phyloP scores from a whole-genome alignment of 208 protist genomes.

The Wallacemonas collosoma region DNA sequence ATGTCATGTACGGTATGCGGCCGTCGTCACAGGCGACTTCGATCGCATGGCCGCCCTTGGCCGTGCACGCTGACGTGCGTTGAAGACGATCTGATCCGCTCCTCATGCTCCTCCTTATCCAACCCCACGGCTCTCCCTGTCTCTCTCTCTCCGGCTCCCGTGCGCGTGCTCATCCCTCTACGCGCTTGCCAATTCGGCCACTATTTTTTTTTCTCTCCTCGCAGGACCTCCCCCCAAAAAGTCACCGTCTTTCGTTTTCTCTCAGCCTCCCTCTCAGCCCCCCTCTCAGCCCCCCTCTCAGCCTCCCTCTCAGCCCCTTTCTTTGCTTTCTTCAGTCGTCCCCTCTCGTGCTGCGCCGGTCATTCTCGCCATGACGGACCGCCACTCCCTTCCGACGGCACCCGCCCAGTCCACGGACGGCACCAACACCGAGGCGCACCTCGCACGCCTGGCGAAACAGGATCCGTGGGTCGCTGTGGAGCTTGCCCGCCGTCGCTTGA shows the following conservation, averaged over 20 bases:
- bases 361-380: neutral
- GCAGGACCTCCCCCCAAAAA: too few relatives aligned
- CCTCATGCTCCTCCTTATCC: slow-evolving; percentile 1
- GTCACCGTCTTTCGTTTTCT: too few relatives aligned
- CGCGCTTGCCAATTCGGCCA: too few relatives aligned
- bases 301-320: slow-evolving; percentile 4
- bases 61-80: too few relatives aligned
- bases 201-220: slow-evolving; percentile 11
- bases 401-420: neutral
- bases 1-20: too few relatives aligned
- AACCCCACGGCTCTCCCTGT: neutral
- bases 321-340: slow-evolving; percentile 5
- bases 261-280: neutral
- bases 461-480: slow-evolving; percentile 54
- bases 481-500: slow-evolving; percentile 44
- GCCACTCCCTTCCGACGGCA: neutral
- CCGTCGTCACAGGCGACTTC: too few relatives aligned
- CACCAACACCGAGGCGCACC: neutral
- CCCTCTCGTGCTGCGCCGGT: slow-evolving; percentile 2
- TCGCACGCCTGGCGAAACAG: slow-evolving; percentile 5
- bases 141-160: slow-evolving; percentile 18
- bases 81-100: too few relatives aligned
- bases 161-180: neutral
- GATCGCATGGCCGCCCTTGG: too few relatives aligned
- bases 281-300: neutral